Conservation (phyloP, 1,284 basidiomycete species). For the Chiua sp. region DNA sequence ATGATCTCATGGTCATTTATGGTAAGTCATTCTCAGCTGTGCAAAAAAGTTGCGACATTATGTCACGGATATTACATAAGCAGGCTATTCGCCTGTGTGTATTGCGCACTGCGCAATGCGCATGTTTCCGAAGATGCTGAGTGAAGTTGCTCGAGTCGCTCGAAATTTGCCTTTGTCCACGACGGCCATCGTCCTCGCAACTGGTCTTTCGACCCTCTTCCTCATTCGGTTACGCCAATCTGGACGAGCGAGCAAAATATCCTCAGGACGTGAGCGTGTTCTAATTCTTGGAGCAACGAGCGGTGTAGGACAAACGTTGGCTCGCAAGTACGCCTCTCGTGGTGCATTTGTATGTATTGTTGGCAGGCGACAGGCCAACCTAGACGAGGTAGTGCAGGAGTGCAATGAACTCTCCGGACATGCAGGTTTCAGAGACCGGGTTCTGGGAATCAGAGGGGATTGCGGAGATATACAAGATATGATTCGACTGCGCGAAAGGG, state of each 20-base stretch:
- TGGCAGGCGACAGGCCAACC: conserved; percentile 65
- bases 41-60: too few relatives aligned
- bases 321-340: conserved; percentile 72
- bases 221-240: conserved; percentile 18
- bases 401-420: conserved; percentile 46
- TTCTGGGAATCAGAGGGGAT: conserved; percentile 62
- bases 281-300: conserved; percentile 83
- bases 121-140: conserved; percentile 20
- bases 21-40: too few relatives aligned
- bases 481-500: conserved; percentile 57
- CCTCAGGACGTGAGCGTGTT: conserved; percentile 63
- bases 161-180: conserved; percentile 13
- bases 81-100: too few relatives aligned
- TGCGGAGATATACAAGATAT: conserved; percentile 74
- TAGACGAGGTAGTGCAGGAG: conserved; percentile 67
- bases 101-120: too few relatives aligned
- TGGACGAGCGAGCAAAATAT: conserved; percentile 19
- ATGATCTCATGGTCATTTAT: too few relatives aligned
- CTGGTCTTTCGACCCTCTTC: conserved; percentile 22
- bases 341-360: conserved; percentile 83
- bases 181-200: conserved; percentile 8
- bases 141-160: conserved; percentile 5
- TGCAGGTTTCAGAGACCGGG: conserved; percentile 30
- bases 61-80: too few relatives aligned
- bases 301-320: conserved; percentile 80